Evolutionary conservation across 192 early-diverging fungal genomes (phyloP).

Genomic region (Podila minutissima): DNA sequence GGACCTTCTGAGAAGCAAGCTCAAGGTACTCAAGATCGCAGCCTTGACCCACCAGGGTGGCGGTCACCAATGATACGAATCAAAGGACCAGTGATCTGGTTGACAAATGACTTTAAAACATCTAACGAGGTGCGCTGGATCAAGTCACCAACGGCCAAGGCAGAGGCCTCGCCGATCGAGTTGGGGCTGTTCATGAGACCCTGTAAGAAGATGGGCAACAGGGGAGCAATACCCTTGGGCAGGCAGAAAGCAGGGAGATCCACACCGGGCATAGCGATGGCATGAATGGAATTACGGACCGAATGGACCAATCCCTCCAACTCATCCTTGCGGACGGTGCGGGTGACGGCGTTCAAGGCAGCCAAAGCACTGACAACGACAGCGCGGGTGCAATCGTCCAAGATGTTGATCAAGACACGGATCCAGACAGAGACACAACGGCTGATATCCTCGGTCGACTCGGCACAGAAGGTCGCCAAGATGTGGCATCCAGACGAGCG

Average conservation of each 20-base stretch:
- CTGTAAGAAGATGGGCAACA: constrained; percentile 94
- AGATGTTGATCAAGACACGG: constrained; percentile 73
- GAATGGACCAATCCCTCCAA: constrained; percentile 81
- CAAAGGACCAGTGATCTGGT: constrained; percentile 95
- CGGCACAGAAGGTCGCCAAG: constrained; percentile 71
- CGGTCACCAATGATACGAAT: constrained; percentile 98
- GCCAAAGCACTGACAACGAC: constrained; percentile 80
- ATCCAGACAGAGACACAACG: constrained; percentile 87
- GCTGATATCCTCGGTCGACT: constrained; percentile 66
- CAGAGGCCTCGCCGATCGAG: constrained; percentile 87
- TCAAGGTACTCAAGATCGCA: constrained; percentile 89
- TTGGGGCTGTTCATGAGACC: constrained; percentile 90
- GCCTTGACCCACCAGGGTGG: constrained; percentile 91
- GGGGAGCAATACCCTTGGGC: constrained; percentile 91
- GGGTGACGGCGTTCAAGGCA: constrained; percentile 84
- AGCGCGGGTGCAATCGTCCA: constrained; percentile 65
- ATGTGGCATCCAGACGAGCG: constrained; percentile 70
- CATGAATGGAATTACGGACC: constrained; percentile 71
- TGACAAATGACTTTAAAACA: constrained; percentile 89
- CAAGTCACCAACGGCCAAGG: constrained; percentile 84
- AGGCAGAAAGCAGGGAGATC: constrained; percentile 87
- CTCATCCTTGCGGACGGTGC: constrained; percentile 89
- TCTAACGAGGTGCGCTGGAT: constrained; percentile 76
- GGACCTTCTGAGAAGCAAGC: constrained; percentile 84
- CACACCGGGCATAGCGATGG: constrained; percentile 59